Evolutionary conservation across 2,329 filamentous ascomycete species (phyloP).

Genomic region (Phoma herbarum): DNA sequence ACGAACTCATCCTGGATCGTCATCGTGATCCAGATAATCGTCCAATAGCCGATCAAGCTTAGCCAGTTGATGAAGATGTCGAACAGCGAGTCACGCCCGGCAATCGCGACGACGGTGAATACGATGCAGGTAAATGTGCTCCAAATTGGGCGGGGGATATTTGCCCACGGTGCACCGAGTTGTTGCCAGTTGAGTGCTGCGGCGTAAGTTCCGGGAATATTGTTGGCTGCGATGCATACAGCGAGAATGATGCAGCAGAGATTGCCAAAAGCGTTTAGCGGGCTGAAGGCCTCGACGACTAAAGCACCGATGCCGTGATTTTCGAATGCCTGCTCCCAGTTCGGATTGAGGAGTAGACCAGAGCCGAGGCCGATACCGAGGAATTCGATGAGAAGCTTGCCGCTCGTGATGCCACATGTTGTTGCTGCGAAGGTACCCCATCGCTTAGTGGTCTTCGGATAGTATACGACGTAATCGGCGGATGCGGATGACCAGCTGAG

Average conservation of each 20-base stretch:
- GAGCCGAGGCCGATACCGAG: conserved; percentile 69
- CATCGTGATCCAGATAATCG: conserved; percentile 37
- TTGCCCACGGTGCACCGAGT: conserved; percentile 65
- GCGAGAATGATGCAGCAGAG: conserved; percentile 74
- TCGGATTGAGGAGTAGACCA: conserved; percentile 60
- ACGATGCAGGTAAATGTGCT: conserved; percentile 61
- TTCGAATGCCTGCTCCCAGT: conserved; percentile 65
- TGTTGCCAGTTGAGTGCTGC: conserved; percentile 72
- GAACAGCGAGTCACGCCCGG: conserved; percentile 66
- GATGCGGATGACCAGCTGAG: conserved; percentile 68
- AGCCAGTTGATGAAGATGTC: conserved; percentile 70
- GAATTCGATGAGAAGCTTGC: conserved; percentile 67
- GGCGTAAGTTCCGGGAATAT: conserved; percentile 74
- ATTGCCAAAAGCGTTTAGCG: conserved; percentile 71
- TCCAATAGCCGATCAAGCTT: conserved; percentile 46
- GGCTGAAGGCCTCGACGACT: conserved; percentile 66
- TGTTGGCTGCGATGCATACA: conserved; percentile 73
- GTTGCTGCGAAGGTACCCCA: conserved; percentile 64
- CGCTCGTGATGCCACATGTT: conserved; percentile 62
- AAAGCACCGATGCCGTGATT: conserved; percentile 66
- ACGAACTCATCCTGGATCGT: conserved; percentile 35
- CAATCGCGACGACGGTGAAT: conserved; percentile 71
- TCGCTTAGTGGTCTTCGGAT: conserved; percentile 61
- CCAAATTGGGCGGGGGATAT: conserved; percentile 73
- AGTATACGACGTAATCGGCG: conserved; percentile 73